Percentiles rank a stretch among this genome's conserved stretches.
These are phyloP conservation scores for Xeromyces bisporus DNA, from an alignment of 495 filamentous ascomycete species.

Conservation along the genomic window DNA sequence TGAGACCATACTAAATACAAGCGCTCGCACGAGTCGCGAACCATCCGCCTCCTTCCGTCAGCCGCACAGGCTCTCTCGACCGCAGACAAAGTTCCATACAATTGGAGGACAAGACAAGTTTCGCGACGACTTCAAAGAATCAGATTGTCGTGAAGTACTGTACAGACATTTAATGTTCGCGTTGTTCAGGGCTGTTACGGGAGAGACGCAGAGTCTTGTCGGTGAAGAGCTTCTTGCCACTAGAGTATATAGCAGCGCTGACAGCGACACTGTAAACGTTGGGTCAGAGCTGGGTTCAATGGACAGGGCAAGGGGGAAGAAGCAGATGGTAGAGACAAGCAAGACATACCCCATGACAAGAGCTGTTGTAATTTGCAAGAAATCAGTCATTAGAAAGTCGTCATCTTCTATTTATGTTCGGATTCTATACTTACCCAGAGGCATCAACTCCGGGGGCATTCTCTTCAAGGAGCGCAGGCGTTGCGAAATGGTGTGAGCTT, in stretches of 20 bases:
- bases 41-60: background rate
- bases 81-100: background rate
- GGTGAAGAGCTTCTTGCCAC: constrained; percentile 58
- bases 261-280: constrained; percentile 38
- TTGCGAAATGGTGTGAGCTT: constrained; percentile 96
- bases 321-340: no score
- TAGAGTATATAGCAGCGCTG: constrained; percentile 61
- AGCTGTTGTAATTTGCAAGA: no score
- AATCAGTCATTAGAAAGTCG: no score
- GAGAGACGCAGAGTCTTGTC: constrained; percentile 83
- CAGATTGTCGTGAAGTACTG: constrained; percentile 14
- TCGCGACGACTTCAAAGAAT: constrained; percentile 6
- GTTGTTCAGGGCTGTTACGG: constrained; percentile 33
- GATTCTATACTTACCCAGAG: constrained; percentile 84
- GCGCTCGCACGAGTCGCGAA: background rate
- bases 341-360: background rate
- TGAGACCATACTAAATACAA: background rate
- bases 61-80: background rate
- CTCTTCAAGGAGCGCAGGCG: constrained; percentile 71
- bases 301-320: background rate
- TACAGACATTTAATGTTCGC: constrained; percentile 18
- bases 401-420: no score
- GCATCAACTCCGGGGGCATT: constrained; percentile 87
- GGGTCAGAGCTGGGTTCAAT: constrained; percentile 9
- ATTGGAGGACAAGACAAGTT: background rate